A percentile compares a stretch with the other conserved stretches of the same genome.
These are phyloP conservation scores for Fusarium cicatricum DNA, from an alignment of 2,329 filamentous ascomycete genomes.

Conservation along the genomic window DNA sequence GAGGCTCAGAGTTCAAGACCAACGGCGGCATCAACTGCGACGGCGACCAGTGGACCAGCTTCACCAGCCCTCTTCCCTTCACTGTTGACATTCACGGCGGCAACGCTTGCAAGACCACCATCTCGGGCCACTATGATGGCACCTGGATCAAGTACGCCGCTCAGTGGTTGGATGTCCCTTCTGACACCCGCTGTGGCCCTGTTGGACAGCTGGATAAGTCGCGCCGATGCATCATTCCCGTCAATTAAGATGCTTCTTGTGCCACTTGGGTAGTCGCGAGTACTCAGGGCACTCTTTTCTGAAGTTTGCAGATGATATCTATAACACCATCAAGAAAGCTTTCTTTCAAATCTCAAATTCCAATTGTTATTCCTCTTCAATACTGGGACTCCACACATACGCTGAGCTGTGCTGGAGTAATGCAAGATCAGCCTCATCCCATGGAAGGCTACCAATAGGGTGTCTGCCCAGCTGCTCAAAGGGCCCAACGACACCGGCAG, in stretches of 20 bases:
- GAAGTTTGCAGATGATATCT: too few species aligned
- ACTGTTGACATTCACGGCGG: constrained; percentile 2
- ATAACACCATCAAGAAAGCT: too few species aligned
- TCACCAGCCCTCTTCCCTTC: background rate
- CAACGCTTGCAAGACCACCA: background rate
- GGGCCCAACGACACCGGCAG: too few species aligned
- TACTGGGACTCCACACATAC: too few species aligned
- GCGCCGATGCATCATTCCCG: background rate
- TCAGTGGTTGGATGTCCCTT: background rate
- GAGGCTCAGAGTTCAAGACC: background rate
- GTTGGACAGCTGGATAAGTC: constrained; percentile 3
- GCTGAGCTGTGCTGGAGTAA: too few species aligned
- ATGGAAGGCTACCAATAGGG: too few species aligned
- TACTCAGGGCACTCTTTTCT: too few species aligned
- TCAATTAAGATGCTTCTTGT: background rate
- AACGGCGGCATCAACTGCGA: background rate
- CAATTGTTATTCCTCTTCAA: too few species aligned
- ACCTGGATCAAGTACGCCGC: constrained; percentile 2
- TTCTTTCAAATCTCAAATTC: too few species aligned
- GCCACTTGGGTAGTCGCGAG: background rate
- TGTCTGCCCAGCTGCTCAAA: too few species aligned
- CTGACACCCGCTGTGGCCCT: constrained; percentile 1
- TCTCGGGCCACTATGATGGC: background rate
- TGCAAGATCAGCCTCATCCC: too few species aligned
- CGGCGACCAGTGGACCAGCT: background rate